Conservation (phyloP, 805 yeast species). For the Wickerhamiella bombiphila region DNA sequence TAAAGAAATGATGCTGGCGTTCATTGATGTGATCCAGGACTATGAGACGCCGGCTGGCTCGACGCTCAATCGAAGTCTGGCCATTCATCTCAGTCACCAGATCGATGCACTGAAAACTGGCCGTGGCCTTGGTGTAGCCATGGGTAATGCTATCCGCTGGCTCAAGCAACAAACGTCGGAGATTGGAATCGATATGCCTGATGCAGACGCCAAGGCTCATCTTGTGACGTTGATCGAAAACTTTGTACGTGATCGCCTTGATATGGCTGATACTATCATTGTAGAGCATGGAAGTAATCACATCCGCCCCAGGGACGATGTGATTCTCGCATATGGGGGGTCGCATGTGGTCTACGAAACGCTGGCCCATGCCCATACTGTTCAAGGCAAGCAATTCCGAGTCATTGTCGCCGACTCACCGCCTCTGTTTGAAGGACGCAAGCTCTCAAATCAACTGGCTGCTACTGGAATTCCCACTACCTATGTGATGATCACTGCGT, state of each 20-base stretch:
- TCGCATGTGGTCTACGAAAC: constrained; percentile 70
- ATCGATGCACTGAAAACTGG: constrained; percentile 84
- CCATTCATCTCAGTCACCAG: constrained; percentile 77
- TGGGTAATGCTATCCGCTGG: constrained; percentile 98
- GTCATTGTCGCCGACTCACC: constrained; percentile 84
- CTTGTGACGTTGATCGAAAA: constrained; percentile 58
- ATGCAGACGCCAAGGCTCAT: constrained; percentile 47
- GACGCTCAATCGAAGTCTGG: constrained; percentile 73
- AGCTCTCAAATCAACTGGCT: constrained; percentile 50
- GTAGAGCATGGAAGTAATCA: constrained; percentile 67
- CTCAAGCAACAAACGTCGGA: constrained; percentile 82
- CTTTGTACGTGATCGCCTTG: constrained; percentile 73
- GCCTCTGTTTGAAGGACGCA: constrained; percentile 87
- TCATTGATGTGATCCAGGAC: constrained; percentile 62
- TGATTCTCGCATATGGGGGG: constrained; percentile 76
- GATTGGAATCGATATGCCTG: constrained; percentile 58
- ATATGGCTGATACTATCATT: constrained; percentile 68
- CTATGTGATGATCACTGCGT: constrained; percentile 64
- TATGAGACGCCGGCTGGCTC: constrained; percentile 77
- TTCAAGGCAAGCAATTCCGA: constrained; percentile 50
- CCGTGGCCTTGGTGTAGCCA: constrained; percentile 78
- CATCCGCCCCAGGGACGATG: constrained; percentile 52
- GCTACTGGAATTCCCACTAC: constrained; percentile 53
- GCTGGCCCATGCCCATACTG: constrained; percentile 48
- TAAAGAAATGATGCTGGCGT: constrained; percentile 68